Percentiles rank a stretch among this genome's conserved stretches.
Evolutionary conservation across 2,329 filamentous ascomycete species (phyloP).

Genomic region (Atkinsonella texensis): DNA sequence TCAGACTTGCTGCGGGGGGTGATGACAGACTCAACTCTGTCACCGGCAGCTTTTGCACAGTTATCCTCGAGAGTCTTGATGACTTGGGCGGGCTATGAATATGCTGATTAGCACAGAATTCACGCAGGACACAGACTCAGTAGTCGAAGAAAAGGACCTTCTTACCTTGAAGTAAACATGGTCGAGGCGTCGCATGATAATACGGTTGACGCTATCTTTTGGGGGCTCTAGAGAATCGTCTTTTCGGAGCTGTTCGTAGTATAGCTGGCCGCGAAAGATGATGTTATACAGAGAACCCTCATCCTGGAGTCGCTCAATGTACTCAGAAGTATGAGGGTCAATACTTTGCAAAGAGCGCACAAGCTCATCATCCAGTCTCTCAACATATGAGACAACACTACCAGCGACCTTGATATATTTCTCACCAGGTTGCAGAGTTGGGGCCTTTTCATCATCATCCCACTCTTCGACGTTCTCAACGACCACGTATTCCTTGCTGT

Average conservation of each 20-base stretch:
- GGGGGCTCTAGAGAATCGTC: slow-evolving; percentile 57
- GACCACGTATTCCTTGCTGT: slow-evolving; percentile 70
- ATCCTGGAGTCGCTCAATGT: slow-evolving; percentile 88
- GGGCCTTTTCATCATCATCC: slow-evolving; percentile 96
- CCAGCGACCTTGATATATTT: slow-evolving; percentile 84
- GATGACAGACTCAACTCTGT: slow-evolving; percentile 61
- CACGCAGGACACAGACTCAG: neutral
- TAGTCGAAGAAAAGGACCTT: neutral
- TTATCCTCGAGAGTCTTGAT: slow-evolving; percentile 90
- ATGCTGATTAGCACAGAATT: slow-evolving; percentile 5
- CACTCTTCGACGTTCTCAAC: slow-evolving; percentile 91
- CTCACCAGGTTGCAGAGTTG: slow-evolving; percentile 58
- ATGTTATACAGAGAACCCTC: slow-evolving; percentile 85
- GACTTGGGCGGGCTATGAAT: slow-evolving; percentile 64
- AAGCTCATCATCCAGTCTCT: slow-evolving; percentile 93
- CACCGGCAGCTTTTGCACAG: slow-evolving; percentile 72
- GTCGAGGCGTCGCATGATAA: slow-evolving; percentile 87
- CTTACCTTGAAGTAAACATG: slow-evolving; percentile 95
- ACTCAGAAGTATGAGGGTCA: slow-evolving; percentile 96
- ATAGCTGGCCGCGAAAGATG: slow-evolving; percentile 78
- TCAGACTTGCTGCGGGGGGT: slow-evolving; percentile 58
- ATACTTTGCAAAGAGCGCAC: slow-evolving; percentile 95
- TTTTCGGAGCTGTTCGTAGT: slow-evolving; percentile 71
- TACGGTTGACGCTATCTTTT: slow-evolving; percentile 82
- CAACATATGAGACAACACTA: slow-evolving; percentile 86